Evolutionary conservation across 225 moss, liverwort and hornwort species (phyloP), one percentile per base, ranked within the genome.

Genomic region (Physcomitrium patens): DNA sequence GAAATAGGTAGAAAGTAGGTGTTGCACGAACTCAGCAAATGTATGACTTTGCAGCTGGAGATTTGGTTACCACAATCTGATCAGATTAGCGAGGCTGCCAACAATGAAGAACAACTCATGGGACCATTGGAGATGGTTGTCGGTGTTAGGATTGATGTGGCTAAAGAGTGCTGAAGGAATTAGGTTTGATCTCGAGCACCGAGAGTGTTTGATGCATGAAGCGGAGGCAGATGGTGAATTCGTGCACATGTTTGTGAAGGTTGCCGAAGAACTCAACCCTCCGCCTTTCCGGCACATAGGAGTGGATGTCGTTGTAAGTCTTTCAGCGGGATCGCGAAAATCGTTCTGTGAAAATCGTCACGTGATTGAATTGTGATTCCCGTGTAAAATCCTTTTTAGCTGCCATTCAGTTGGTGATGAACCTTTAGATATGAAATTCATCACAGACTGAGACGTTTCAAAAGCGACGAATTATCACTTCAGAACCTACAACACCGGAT

Each of bases 291-390:
- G 75, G 26, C 87, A 87, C 17, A 47, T 75, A 60, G 87, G 84
- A 62, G 79, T 81, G 9, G 87, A 87, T 75, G 49, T 87, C 12
- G 82, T 87, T 63, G 87, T 87, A 75, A 82, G 87, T 71, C 5
- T 48, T 54, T 52, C 18, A 13, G 0, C 4, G 12, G 9, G 1
- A 60, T 48, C 27, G 12, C 22, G 31, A 37, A 28, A 13, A n/a
- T 11, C 24, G 31, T 37, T 24, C 19, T n/a, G n/a, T n/a, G 31
- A 37, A 28, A 13, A n/a, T 11, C 24, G 31, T 37, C 18, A 15
- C 0, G 31, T 17, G 3, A 3, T 49, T 12, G 28, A 16, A 14
- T 69, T 56, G 28, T 18, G 7, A 12, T 11, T 16, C 42, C 0
- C 42, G 51, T 73, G 42, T 1, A 13, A 11, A 49, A 49, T 49